Base-by-base conservation (phyloP, 768 basidiomycete genomes). In the Boletus subparvulus region DNA sequence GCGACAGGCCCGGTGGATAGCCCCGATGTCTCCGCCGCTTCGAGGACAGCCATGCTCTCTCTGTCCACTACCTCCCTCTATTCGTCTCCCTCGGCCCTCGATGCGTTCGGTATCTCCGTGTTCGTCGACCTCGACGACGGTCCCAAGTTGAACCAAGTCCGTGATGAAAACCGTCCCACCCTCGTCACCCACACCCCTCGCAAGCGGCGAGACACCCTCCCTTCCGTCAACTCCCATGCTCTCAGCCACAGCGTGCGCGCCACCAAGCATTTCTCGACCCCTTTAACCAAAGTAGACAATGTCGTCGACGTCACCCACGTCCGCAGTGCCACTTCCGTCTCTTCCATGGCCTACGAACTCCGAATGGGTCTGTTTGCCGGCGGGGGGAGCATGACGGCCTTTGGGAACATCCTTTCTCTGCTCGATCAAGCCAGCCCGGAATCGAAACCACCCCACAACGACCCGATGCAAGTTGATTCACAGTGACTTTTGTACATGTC, bases 261-360 rank as follows among this genome's bases (percentile, higher is more conserved):
- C 14, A 28, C 47, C 44, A 67, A 67, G 35, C 14, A 26, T 37
- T 21, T 58, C 24, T 66, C 66, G 7, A 67, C 65, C 6, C 68
- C 67, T 1, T 30, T 64, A 1, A 32, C 53, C 46, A 64, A 57
- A 46, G n/a, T n/a, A n/a, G n/a, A n/a, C n/a, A n/a, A n/a, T n/a
- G 30, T 56, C 1, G 60, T 51, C 56, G 58, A 55, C 2, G 8
- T 50, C 28, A 47, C n/a, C 36, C 56, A 65, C 41, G 4, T 65
- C 42, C 56, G 57, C 40, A 61, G 64, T 3, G 36, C 62, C 4
- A 65, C 40, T 12, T 69, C 69, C 13, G 51, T 66, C 11, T 70
- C 71, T 37, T 69, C 71, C 28, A 51, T 70, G 52, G 54, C 69
- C 4, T 67, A 72, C 44, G 60, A 66, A 52, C 37, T 70, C 17